Percentiles rank a stretch among this genome's conserved stretches.
Evolutionary conservation across 1,284 basidiomycete species (phyloP).

Genomic region (Lignosus rhinocerotis): DNA sequence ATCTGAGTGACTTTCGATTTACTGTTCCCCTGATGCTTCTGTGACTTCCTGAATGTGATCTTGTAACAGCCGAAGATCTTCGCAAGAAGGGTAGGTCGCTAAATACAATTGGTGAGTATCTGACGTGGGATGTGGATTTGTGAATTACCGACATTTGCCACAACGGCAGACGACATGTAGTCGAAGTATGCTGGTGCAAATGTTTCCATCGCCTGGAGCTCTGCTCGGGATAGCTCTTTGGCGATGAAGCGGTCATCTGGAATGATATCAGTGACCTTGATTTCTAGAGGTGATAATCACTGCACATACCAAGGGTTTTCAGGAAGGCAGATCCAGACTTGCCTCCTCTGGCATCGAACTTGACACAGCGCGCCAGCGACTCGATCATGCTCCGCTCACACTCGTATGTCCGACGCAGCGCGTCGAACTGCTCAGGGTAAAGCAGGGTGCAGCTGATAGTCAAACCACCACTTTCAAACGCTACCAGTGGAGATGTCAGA

Average conservation of each 20-base stretch:
- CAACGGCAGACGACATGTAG: slow-evolving; percentile 89
- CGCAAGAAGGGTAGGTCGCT: slow-evolving; percentile 93
- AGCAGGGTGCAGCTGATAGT: slow-evolving; percentile 96
- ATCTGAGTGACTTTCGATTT: slow-evolving; percentile 85
- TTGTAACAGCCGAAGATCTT: slow-evolving; percentile 99
- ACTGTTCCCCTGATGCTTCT: slow-evolving; percentile 58
- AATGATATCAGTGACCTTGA: not conserved
- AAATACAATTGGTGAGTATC: slow-evolving; percentile 22
- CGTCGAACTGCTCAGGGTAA: slow-evolving; percentile 97
- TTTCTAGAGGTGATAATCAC: not conserved
- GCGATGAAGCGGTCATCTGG: slow-evolving; percentile 97
- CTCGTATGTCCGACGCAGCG: slow-evolving; percentile 87
- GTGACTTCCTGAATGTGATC: slow-evolving; percentile 87
- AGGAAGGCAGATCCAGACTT: slow-evolving; percentile 97
- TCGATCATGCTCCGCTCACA: slow-evolving; percentile 95
- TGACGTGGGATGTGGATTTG: not conserved
- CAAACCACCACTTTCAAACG: slow-evolving; percentile 87
- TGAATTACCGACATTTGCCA: slow-evolving; percentile 61
- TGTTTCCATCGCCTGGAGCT: slow-evolving; percentile 94
- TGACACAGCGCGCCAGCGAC: slow-evolving; percentile 90
- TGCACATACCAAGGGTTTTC: slow-evolving; percentile 80
- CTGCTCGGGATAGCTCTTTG: slow-evolving; percentile 91
- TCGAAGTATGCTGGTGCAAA: slow-evolving; percentile 98
- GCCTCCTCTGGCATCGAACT: slow-evolving; percentile 95
- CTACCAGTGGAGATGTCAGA: slow-evolving; percentile 41